Evolutionary conservation across 768 basidiomycete genomes (phyloP), one percentile per base, ranked within the genome.

Genomic region (Pulveroboletus sp.): DNA sequence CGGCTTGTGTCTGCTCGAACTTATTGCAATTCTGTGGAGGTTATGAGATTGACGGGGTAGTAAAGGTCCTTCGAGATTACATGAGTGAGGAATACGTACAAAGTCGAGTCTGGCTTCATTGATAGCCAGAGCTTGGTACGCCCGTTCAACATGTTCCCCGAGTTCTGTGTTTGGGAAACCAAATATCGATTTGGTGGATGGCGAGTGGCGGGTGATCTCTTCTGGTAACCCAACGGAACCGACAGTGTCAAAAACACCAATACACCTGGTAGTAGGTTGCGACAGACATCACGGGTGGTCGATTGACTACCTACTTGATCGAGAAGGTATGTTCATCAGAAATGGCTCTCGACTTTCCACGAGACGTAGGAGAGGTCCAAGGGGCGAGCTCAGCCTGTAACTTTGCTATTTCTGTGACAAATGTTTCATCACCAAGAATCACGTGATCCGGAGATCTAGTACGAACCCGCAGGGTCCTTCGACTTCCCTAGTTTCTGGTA

Each of bases 221-320:
- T 82, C 82, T 1, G 86, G 86, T 14, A 89, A 65, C 9, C 85
- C 85, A 27, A 86, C 63, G 10, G 84, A 76, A 13, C 84, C 84
- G n/a, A 88, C 86, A 6, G 86, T 89, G 58, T 89, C 86, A 58
- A 83, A 89, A 17, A 89, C 84, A 2, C 86, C 86, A 46, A 89
- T 57, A 54, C 83, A 84, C 64, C 81, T 84, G 55, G 30, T 52
- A 10, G 27, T 5, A 17, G 36, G 30, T 54, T 41, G 48, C 24
- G 26, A 46, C 26, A 41, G 14, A 39, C 27, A 55, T 43, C 17
- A 33, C 49, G 41, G 36, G 8, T 27, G 38, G 47, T 35, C 8
- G 9, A 31, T 41, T 31, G 21, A 24, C 46, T 9, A 55, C 74
- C 47, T 47, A 87, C 86, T 85, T 86, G 54, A 89, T 64, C 5